These are phyloP conservation scores for Venturia effusa DNA, from an alignment of 2,329 filamentous ascomycete genomes.

Conservation along the genomic window DNA sequence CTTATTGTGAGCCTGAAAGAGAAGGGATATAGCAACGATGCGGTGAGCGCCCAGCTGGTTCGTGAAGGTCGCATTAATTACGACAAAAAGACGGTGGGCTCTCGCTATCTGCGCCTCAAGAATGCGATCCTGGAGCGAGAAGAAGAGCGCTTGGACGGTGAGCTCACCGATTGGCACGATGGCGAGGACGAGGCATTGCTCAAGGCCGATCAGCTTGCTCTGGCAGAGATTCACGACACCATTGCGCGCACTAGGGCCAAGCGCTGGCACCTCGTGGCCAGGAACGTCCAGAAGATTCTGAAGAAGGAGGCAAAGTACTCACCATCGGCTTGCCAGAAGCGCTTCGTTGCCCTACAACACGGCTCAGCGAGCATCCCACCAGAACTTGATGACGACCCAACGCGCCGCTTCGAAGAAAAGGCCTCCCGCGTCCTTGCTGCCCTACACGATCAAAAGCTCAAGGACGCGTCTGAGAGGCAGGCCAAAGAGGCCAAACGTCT, in stretches of 20 bases:
- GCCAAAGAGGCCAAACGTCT: constrained; percentile 3
- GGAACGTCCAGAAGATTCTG: constrained; percentile 28
- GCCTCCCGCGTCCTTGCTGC: constrained; percentile 17
- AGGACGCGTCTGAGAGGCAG: background rate
- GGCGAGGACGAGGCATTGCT: constrained; percentile 38
- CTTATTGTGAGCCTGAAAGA: constrained; percentile 34
- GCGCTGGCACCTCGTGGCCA: constrained; percentile 35
- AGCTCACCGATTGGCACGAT: constrained; percentile 38
- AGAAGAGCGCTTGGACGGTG: constrained; percentile 35
- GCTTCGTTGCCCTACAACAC: constrained; percentile 28
- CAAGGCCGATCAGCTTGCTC: constrained; percentile 29
- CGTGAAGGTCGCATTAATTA: constrained; percentile 33
- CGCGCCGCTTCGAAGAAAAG: constrained; percentile 24
- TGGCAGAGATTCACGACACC: constrained; percentile 31
- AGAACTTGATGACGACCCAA: constrained; percentile 31
- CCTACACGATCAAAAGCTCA: constrained; percentile 4
- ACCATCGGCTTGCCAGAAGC: constrained; percentile 34
- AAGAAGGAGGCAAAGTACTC: constrained; percentile 33
- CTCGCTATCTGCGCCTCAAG: constrained; percentile 36
- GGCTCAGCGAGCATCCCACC: constrained; percentile 36
- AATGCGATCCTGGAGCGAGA: constrained; percentile 30
- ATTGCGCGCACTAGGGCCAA: constrained; percentile 29
- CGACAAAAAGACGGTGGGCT: constrained; percentile 36
- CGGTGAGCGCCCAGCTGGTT: constrained; percentile 31
- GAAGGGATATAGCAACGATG: constrained; percentile 31